Conservation (phyloP, 2,329 filamentous ascomycete genomes). For the Exophiala phaeomuriformis region DNA sequence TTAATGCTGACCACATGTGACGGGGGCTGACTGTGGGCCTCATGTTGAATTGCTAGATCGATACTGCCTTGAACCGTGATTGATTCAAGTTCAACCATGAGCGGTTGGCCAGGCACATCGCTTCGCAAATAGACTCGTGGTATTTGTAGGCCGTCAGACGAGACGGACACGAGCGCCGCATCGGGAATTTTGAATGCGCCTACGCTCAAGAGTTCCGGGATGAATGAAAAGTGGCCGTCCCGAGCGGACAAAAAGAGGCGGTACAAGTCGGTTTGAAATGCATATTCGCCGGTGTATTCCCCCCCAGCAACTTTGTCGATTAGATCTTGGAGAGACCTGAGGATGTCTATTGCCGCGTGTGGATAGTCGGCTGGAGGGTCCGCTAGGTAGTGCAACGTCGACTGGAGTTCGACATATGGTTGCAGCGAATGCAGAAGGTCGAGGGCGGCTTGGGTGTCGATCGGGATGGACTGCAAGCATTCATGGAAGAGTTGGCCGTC, state of each 20-base stretch:
- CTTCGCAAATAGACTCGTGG: constrained; percentile 48
- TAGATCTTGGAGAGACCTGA: constrained; percentile 42
- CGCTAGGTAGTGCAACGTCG: constrained; percentile 43
- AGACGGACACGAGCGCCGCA: constrained; percentile 55
- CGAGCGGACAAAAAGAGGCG: constrained; percentile 49
- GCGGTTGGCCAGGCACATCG: background rate
- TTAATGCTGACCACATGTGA: constrained; percentile 11
- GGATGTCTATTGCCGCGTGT: constrained; percentile 45
- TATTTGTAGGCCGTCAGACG: constrained; percentile 50
- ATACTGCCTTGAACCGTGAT: background rate
- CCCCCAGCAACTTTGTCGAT: constrained; percentile 37
- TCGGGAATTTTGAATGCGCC: constrained; percentile 51
- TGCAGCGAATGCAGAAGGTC: constrained; percentile 5
- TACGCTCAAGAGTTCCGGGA: constrained; percentile 29
- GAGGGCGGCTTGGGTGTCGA: constrained; percentile 5
- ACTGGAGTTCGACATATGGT: constrained; percentile 44
- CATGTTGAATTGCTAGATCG: background rate
- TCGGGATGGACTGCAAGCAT: constrained; percentile 12
- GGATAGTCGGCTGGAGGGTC: constrained; percentile 47
- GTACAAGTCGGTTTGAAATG: constrained; percentile 50
- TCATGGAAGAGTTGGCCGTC: constrained; percentile 6
- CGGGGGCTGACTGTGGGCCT: background rate
- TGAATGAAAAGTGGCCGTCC: constrained; percentile 49
- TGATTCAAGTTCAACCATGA: background rate
- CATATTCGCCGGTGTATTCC: constrained; percentile 47